Evolutionary conservation across 2,329 filamentous ascomycete species (phyloP).

Genomic region (Neophaeococcomyces mojaviensis): DNA sequence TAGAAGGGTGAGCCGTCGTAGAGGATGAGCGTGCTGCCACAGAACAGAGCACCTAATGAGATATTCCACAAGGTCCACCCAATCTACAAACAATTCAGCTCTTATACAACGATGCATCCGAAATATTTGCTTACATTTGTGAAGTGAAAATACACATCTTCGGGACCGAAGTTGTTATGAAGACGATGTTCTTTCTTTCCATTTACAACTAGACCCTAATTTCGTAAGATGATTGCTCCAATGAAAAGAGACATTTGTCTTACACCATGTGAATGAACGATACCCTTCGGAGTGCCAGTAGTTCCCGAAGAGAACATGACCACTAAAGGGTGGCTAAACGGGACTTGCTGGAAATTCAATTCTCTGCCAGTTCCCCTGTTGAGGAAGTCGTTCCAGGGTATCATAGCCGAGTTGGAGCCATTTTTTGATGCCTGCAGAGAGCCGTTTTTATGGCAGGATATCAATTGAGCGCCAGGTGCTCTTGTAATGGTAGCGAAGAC

Average conservation of each 20-base stretch:
- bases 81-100: too few species aligned
- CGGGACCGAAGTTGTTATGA: constrained; percentile 39
- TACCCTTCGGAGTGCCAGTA: constrained; percentile 58
- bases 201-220: constrained; percentile 27
- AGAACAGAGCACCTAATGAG: constrained; percentile 49
- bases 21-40: constrained; percentile 55
- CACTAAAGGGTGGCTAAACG: constrained; percentile 66
- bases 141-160: constrained; percentile 39
- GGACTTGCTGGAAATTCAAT: constrained; percentile 49
- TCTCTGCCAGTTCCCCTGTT: not conserved
- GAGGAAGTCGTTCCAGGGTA: too few species aligned
- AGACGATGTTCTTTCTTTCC: constrained; percentile 52
- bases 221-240: too few species aligned
- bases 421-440: too few species aligned
- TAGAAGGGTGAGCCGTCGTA: constrained; percentile 78
- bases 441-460: too few species aligned
- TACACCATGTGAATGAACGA: constrained; percentile 57
- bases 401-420: too few species aligned
- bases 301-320: constrained; percentile 38
- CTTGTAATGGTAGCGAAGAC: too few species aligned
- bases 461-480: too few species aligned
- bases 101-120: too few species aligned
- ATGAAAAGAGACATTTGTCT: too few species aligned
- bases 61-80: constrained; percentile 37
- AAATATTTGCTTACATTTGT: constrained; percentile 23